These are phyloP conservation scores for Macaranga tanarius DNA, from an alignment of 441 rosid genomes.

Conservation along the genomic window DNA sequence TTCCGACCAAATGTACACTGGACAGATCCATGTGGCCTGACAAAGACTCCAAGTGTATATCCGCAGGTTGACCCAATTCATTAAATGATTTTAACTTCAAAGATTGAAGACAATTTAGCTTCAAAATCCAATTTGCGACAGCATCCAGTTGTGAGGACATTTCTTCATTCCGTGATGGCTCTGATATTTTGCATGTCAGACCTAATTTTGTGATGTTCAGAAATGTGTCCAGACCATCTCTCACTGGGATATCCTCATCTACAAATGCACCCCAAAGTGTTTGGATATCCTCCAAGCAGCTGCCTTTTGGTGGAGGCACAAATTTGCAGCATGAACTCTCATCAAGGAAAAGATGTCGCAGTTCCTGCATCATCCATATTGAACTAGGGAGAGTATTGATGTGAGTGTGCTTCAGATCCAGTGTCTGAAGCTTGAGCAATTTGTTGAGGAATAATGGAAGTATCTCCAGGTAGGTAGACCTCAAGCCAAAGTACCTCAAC, in stretches of 20 bases:
- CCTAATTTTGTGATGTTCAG: slow-evolving; percentile 24
- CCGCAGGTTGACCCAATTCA: slow-evolving; percentile 20
- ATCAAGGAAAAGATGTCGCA: slow-evolving; percentile 27
- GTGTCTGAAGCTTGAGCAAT: slow-evolving; percentile 23
- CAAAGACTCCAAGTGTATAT: slow-evolving; percentile 20
- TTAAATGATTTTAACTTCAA: slow-evolving; percentile 27
- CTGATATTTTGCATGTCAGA: slow-evolving; percentile 12
- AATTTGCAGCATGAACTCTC: slow-evolving; percentile 18
- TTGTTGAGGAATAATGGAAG: slow-evolving; percentile 27
- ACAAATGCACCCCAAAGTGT: slow-evolving; percentile 30
- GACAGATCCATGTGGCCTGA: neutral
- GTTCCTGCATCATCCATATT: slow-evolving; percentile 26
- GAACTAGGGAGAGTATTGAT: slow-evolving; percentile 23
- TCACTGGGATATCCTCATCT: slow-evolving; percentile 17
- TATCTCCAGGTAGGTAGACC: slow-evolving; percentile 27
- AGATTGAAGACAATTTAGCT: slow-evolving; percentile 13
- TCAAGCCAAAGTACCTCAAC: slow-evolving; percentile 30
- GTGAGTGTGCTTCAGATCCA: slow-evolving; percentile 34
- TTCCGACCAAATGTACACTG: slow-evolving; percentile 25
- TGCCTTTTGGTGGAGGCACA: slow-evolving; percentile 7
- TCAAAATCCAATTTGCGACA: slow-evolving; percentile 15
- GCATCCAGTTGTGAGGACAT: slow-evolving; percentile 9
- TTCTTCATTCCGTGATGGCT: slow-evolving; percentile 8
- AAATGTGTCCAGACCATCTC: slow-evolving; percentile 19
- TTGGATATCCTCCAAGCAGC: slow-evolving; percentile 18